A percentile compares a stretch with the other conserved stretches of the same genome.
phyloP scores from a whole-genome alignment of 192 early-diverging fungal species.

The Rhizophlyctis rosea region DNA sequence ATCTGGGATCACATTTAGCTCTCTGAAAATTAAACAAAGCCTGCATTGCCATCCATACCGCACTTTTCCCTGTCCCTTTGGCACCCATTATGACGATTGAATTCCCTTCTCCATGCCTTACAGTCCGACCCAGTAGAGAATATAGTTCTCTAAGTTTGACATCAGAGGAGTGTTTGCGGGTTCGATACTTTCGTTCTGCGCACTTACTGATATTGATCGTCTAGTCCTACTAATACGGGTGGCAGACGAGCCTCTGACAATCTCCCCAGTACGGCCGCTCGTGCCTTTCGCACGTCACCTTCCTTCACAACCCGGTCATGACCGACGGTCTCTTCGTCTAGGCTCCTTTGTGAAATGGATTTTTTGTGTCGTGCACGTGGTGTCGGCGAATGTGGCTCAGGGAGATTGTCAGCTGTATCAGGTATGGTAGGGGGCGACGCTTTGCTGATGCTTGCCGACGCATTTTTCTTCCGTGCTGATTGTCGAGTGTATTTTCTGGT shows the following conservation, averaged over 20 bases:
- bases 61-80: conserved; percentile 73
- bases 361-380: too few relatives aligned
- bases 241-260: not conserved
- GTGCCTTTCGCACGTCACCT: not conserved
- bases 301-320: too few relatives aligned
- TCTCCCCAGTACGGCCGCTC: not conserved
- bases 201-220: conserved; percentile 16
- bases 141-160: conserved; percentile 39
- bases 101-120: conserved; percentile 76
- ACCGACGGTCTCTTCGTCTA: too few relatives aligned
- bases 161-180: not conserved
- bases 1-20: conserved; percentile 16
- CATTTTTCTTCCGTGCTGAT: too few relatives aligned
- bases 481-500: too few relatives aligned
- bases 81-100: conserved; percentile 81
- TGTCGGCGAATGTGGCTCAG: too few relatives aligned
- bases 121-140: conserved; percentile 59
- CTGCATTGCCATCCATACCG: conserved; percentile 5
- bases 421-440: too few relatives aligned
- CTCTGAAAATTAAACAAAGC: not conserved
- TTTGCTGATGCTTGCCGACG: too few relatives aligned
- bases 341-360: too few relatives aligned
- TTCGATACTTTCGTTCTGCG: too few relatives aligned
- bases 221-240: conserved; percentile 4
- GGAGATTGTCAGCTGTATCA: too few relatives aligned